Conservation (phyloP, 1,284 basidiomycete species). For the Puccinia triticina region DNA sequence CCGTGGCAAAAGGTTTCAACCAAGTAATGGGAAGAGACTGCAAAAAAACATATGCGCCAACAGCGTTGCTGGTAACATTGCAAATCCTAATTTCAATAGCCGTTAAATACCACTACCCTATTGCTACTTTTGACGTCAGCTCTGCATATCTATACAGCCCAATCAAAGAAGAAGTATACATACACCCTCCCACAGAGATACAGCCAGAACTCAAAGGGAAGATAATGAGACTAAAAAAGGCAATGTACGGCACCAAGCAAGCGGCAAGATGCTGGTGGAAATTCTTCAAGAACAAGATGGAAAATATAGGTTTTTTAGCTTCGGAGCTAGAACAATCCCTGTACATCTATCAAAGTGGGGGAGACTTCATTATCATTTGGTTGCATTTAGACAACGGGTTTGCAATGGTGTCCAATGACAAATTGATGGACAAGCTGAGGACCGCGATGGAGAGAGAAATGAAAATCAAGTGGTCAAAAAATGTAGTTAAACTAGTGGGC, state of each 20-base stretch:
- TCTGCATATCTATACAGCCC: conserved; percentile 25
- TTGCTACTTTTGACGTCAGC: conserved; percentile 14
- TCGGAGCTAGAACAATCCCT: conserved; percentile 4
- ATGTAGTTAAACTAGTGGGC: background rate
- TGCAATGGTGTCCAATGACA: background rate
- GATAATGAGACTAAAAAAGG: conserved; percentile 2
- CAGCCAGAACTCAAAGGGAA: too few relatives aligned
- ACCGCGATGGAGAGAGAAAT: background rate
- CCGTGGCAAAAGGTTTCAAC: background rate
- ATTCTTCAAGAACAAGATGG: background rate
- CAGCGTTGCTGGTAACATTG: too few relatives aligned
- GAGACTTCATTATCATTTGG: conserved; percentile 16
- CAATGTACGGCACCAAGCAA: conserved; percentile 37
- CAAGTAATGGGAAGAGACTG: conserved; percentile 15
- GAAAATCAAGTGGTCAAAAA: background rate
- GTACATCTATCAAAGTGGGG: background rate
- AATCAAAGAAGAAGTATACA: background rate
- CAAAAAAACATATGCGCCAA: conserved; percentile 7
- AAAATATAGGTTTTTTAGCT: background rate
- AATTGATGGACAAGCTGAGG: background rate
- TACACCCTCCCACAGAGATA: too few relatives aligned
- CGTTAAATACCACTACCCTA: background rate
- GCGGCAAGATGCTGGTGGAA: conserved; percentile 41
- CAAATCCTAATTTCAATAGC: background rate
- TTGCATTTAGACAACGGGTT: conserved; percentile 35